Evolutionary conservation across 306 rosid species (phyloP).

Genomic region (Ormosia emarginata): DNA sequence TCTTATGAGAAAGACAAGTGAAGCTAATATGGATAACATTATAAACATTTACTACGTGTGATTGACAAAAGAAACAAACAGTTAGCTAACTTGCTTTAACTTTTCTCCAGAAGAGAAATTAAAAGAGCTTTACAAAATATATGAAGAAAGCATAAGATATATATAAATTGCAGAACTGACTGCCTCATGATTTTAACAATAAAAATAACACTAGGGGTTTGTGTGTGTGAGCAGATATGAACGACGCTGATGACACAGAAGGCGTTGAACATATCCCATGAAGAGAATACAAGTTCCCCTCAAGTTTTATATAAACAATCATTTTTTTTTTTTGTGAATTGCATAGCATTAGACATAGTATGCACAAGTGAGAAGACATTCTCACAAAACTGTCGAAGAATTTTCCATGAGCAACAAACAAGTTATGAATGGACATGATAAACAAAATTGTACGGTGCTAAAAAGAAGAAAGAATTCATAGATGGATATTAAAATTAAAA

Average conservation of each 20-base stretch:
- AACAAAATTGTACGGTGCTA: neutral
- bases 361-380: neutral
- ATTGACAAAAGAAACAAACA: neutral
- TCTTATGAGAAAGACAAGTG: neutral
- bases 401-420: neutral
- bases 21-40: neutral
- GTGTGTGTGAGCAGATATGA: neutral
- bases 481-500: constrained; percentile 10
- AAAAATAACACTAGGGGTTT: neutral
- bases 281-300: neutral
- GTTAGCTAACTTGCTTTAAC: neutral
- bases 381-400: neutral
- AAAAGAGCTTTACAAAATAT: neutral
- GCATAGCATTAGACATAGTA: constrained; percentile 1
- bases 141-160: neutral
- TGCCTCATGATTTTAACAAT: neutral
- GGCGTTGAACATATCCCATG: neutral
- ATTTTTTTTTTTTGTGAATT: neutral
- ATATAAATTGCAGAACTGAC: neutral
- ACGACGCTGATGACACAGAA: neutral
- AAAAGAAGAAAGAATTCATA: neutral
- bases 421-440: neutral
- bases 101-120: neutral
- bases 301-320: neutral
- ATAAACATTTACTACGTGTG: neutral